Base-by-base conservation (phyloP, 495 filamentous ascomycete species). In the Pseudotulostoma volvatum region DNA sequence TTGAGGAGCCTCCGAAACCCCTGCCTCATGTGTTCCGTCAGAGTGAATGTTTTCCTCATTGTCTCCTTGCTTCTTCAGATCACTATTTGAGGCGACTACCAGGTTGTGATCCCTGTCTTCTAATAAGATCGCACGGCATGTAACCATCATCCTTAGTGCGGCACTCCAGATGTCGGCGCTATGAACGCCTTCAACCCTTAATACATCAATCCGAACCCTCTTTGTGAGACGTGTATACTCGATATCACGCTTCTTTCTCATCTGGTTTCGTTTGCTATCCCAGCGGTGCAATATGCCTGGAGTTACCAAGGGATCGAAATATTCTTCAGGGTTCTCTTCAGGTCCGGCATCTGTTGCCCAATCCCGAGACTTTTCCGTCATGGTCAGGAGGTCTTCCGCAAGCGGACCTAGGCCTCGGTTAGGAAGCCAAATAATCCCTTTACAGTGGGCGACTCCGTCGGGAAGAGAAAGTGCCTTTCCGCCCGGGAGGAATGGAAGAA, bases 301-400 rank as follows among this genome's bases (percentile, higher is more conserved):
- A 35, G 44, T 16, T 7, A 25, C 11, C 16, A 20, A 39, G 13
- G 17, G 4, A 3, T 41, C 25, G 9, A 34, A 35, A 11, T 18
- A 18, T 18, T 39, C 39, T 1, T 9, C 25, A 18, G 33, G 23
- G 7, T 46, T 33, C 1, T 48, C 46, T 17, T 44, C 49, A 4
- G 41, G 34, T 4, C 38, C 30, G 9, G 34, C 39, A 4, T 48
- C 44, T 0, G 37, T 14, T 11, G 45, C 44, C 9, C 15, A 8
- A 9, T 48, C 35, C 9, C 46, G 44, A 25, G 55, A 32, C 47
- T 68, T 67, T 33, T 71, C 59, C 0, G 67, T 55, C 15, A 81
- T 59, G 37, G 72, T 62, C 40, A 83, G 55, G 18, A 81, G 49
- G 42, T 70, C 49, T 4, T 73, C 33, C 11, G 50, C 50, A 14